Conservation (phyloP, 2,329 filamentous ascomycete genomes). For the Cladophialophora yegresii region DNA sequence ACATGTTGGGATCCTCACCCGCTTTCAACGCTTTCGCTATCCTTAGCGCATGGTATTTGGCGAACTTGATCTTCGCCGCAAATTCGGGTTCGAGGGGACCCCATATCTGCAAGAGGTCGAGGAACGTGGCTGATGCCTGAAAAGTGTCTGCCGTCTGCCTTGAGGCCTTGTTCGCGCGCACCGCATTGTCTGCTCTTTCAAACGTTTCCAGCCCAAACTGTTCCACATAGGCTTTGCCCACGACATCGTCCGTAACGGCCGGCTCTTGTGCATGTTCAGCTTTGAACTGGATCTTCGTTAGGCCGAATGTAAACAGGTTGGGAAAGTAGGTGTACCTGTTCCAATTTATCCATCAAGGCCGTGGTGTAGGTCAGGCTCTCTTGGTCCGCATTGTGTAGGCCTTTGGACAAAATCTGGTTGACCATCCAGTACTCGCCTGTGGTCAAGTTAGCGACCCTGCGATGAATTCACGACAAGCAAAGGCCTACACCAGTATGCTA, state of each 20-base stretch:
- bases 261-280: slow-evolving; percentile 73
- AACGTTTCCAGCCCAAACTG: slow-evolving; percentile 92
- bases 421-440: slow-evolving; percentile 88
- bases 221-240: slow-evolving; percentile 88
- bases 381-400: slow-evolving; percentile 74
- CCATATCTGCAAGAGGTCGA: slow-evolving; percentile 87
- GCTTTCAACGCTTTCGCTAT: slow-evolving; percentile 90
- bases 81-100: slow-evolving; percentile 71
- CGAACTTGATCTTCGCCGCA: slow-evolving; percentile 86
- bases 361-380: slow-evolving; percentile 81
- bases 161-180: slow-evolving; percentile 80
- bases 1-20: slow-evolving; percentile 86
- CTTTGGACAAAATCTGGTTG: slow-evolving; percentile 81
- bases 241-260: slow-evolving; percentile 79
- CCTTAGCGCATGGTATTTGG: slow-evolving; percentile 90
- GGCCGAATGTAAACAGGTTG: neutral
- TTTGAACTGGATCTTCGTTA: slow-evolving; percentile 59
- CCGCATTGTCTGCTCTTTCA: slow-evolving; percentile 75
- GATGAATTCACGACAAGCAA: slow-evolving; percentile 1
- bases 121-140: slow-evolving; percentile 86
- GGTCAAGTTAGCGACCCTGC: slow-evolving; percentile 36
- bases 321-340: slow-evolving; percentile 58
- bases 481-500: slow-evolving; percentile 92
- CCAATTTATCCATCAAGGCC: slow-evolving; percentile 84
- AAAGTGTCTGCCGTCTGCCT: slow-evolving; percentile 93